phyloP scores from a whole-genome alignment of 352 stramenopile genomes.

The Globisporangium spinosum region DNA sequence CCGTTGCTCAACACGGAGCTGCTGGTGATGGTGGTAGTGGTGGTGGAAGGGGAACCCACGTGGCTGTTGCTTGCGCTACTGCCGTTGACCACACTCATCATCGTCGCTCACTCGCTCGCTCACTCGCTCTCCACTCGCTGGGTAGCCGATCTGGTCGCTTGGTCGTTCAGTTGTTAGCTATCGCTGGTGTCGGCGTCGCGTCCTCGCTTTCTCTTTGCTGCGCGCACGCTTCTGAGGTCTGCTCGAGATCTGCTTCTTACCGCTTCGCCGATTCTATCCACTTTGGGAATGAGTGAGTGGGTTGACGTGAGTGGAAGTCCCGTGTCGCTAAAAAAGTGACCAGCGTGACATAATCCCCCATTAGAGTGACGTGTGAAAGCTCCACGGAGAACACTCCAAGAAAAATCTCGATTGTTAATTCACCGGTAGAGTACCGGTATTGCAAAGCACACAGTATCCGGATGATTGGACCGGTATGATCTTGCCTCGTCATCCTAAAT shows the following conservation, averaged over 20 bases:
- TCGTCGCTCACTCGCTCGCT: not conserved
- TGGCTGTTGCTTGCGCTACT: constrained; percentile 25
- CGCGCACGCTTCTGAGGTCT: not conserved
- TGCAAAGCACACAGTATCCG: no score
- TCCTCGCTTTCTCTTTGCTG: not conserved
- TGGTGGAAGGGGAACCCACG: constrained; percentile 23
- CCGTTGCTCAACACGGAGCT: constrained; percentile 16
- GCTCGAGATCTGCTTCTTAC: not conserved
- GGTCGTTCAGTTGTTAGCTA: not conserved
- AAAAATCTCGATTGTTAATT: not conserved
- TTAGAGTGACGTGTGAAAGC: not conserved
- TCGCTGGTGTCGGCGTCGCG: not conserved
- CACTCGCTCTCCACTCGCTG: not conserved
- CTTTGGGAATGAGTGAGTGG: not conserved
- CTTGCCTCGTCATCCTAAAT: no score
- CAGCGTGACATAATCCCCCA: not conserved
- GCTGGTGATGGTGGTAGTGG: constrained; percentile 22
- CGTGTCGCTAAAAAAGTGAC: not conserved
- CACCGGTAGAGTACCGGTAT: not conserved
- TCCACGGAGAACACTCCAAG: constrained; percentile 2
- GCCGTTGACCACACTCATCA: constrained; percentile 31
- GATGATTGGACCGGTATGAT: no score
- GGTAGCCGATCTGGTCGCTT: no score
- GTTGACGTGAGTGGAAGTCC: not conserved
- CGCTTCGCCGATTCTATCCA: not conserved